Evolutionary conservation across 176 grass and related monocot genomes (phyloP).

Genomic region (Cenchrus purpureus): DNA sequence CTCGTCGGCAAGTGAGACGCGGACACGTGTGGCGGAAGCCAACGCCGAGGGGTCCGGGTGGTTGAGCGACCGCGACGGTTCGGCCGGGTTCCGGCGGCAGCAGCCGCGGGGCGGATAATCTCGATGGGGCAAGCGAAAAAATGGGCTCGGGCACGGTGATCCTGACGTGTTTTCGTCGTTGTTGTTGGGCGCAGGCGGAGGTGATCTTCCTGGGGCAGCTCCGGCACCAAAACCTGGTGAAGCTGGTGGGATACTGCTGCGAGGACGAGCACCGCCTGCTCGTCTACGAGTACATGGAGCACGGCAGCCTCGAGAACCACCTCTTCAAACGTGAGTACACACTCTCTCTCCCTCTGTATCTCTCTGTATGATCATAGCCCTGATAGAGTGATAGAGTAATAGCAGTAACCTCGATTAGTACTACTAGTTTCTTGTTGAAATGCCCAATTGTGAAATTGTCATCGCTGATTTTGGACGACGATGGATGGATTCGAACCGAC

Average conservation of each 20-base stretch:
- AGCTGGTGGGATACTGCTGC: constrained; percentile 87
- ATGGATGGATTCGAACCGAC: neutral
- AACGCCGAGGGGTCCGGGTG: neutral
- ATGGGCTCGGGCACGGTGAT: neutral
- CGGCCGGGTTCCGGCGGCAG: constrained; percentile 36
- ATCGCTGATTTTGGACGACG: neutral
- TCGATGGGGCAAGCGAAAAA: neutral
- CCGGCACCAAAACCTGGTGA: constrained; percentile 84
- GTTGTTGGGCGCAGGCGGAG: constrained; percentile 50
- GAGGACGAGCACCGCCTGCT: constrained; percentile 73
- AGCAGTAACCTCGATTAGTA: no score
- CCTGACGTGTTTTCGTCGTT: neutral
- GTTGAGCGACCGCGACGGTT: constrained; percentile 52
- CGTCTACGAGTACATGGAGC: constrained; percentile 79
- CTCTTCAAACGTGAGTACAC: constrained; percentile 65
- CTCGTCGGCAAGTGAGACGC: neutral
- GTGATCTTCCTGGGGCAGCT: constrained; percentile 88
- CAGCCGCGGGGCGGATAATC: constrained; percentile 12
- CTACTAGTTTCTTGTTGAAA: neutral
- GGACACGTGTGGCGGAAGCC: constrained; percentile 33
- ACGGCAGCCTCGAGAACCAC: constrained; percentile 74
- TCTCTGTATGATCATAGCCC: neutral
- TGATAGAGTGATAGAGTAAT: neutral
- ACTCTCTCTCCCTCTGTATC: no score
- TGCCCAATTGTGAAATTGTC: neutral